Percentiles rank a stretch among this genome's conserved stretches.
These are phyloP conservation scores for Zymoseptoria tritici DNA, from an alignment of 2,329 filamentous ascomycete species.

Conservation along the genomic window DNA sequence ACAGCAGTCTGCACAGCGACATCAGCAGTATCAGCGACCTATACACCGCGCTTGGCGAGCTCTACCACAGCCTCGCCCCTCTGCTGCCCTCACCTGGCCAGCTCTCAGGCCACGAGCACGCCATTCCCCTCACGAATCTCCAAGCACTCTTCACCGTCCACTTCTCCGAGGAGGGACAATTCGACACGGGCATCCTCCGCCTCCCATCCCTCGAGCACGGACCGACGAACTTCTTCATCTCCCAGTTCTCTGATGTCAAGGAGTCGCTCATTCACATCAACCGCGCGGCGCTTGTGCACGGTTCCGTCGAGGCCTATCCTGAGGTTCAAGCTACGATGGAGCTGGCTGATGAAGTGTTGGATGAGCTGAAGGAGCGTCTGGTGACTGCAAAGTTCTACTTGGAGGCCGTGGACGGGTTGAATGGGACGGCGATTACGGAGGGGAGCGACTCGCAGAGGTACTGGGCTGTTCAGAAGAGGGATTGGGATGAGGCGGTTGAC, in stretches of 20 bases:
- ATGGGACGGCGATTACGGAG: neutral
- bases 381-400: neutral
- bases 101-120: neutral
- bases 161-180: neutral
- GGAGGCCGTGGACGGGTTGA: neutral
- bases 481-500: neutral
- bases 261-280: neutral
- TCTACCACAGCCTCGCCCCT: neutral
- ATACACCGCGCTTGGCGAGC: neutral
- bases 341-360: neutral
- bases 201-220: neutral
- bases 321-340: neutral
- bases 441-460: neutral
- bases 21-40: neutral
- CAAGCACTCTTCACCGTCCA: neutral
- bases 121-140: neutral
- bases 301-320: neutral
- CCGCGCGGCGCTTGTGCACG: neutral
- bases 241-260: neutral
- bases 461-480: neutral
- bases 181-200: neutral
- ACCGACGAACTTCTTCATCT: neutral
- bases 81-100: too few relatives aligned
- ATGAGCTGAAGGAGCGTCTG: neutral
- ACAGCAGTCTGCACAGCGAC: neutral